Base-by-base conservation (phyloP, 2,329 filamentous ascomycete genomes). In the Phialemoniopsis sp. region DNA sequence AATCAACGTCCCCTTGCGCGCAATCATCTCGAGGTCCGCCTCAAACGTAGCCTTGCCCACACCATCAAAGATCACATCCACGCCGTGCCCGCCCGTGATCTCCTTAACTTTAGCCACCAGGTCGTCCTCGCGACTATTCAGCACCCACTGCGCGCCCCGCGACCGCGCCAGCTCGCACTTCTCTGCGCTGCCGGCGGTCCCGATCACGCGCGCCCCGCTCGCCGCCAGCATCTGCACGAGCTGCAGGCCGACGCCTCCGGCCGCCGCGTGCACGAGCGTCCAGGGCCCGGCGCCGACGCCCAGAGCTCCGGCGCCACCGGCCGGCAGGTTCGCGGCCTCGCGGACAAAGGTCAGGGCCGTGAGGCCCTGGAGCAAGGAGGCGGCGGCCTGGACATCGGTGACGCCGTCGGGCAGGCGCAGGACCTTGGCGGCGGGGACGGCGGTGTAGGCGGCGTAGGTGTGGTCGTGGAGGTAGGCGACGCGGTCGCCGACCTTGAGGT, bases 31-130 rank as follows among this genome's bases (percentile, higher is more conserved):
- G 47, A 95, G 59, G 53, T 83, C 85, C 15, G 78, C 72, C 50
- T 95, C 87, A 64, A 93, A 95, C 0, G 90, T 95, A 36, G 75
- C 73, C 66, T 88, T 88, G 12, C 89, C 90, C 3, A 95, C 87
- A 6, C 87, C 86, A 57, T 95, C 89, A 57, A 89, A 94, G 19
- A 95, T 84, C 9, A 83, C 88, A 46, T 80, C 76, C 3, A 85
- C 82, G 8, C 90, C 90, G 43, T 80, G 66, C 0, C 84, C 84
- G 3, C 70, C 76, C 0, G 89, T 95, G 36, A 87, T 80, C 56
- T 85, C 74, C 52, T 73, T 68, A 6, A 88, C 81, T 56, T 76
- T 70, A 29, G 59, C 62, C 41, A 76, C 75, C 17, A 84, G 66
- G 45, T 75, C 70, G 35, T 82, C 80, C 26, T 66, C 60, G 32